Evolutionary conservation across 2,329 filamentous ascomycete species (phyloP).

Genomic region (Sporothrix brasiliensis): DNA sequence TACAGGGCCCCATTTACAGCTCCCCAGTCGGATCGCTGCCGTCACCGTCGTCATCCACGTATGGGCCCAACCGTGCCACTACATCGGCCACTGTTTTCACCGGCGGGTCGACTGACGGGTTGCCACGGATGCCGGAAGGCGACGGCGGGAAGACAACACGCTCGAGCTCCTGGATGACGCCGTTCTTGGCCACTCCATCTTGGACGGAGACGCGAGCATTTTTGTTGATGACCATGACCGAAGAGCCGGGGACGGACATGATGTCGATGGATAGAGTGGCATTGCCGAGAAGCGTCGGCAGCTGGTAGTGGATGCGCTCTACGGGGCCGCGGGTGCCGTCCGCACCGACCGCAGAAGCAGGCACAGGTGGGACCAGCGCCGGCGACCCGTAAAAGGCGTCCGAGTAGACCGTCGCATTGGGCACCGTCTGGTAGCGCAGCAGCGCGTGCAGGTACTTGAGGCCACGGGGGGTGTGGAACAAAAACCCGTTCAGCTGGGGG

Average conservation of each 20-base stretch:
- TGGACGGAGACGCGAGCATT: conserved; percentile 65
- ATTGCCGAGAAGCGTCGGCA: conserved; percentile 71
- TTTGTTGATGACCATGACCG: conserved; percentile 75
- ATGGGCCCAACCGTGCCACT: conserved; percentile 31
- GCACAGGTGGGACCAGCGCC: background rate
- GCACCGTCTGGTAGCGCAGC: conserved; percentile 76
- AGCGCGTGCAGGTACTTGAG: conserved; percentile 75
- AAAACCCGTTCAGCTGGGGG: conserved; percentile 73
- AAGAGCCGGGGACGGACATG: conserved; percentile 66
- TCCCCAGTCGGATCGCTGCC: background rate
- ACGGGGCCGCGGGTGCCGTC: conserved; percentile 51
- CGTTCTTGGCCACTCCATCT: conserved; percentile 75
- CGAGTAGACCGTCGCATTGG: conserved; percentile 76
- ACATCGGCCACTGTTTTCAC: conserved; percentile 31
- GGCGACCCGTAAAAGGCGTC: conserved; percentile 70
- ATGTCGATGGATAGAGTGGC: conserved; percentile 73
- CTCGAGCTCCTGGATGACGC: conserved; percentile 77
- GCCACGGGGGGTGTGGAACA: conserved; percentile 76
- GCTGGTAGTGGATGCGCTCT: conserved; percentile 66
- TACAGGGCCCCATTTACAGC: conserved; percentile 21
- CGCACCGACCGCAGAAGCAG: conserved; percentile 30
- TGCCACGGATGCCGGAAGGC: conserved; percentile 38
- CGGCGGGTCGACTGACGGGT: conserved; percentile 16
- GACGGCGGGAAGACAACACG: conserved; percentile 75
- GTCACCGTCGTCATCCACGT: conserved; percentile 31